Base-by-base conservation (phyloP, 352 stramenopile species). In the Pseudoperonospora humuli region DNA sequence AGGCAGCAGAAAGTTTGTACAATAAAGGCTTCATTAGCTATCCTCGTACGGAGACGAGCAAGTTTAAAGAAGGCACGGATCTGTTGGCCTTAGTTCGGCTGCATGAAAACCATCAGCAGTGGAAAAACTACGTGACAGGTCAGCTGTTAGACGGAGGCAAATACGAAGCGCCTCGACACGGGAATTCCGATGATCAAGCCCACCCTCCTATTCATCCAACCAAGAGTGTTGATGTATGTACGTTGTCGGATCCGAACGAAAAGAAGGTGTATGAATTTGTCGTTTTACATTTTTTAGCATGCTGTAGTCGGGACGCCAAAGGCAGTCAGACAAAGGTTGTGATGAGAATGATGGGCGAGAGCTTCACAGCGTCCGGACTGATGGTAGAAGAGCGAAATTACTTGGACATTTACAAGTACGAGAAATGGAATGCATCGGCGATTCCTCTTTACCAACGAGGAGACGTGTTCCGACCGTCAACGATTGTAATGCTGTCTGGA, bases 181-280 rank as follows among this genome's bases (percentile, higher is more conserved):
- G 96, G 24, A 83, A 87, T 38, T 77, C 93, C 6, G 95, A 99
- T 50, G 96, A 99, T 48, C 90, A 98, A 50, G 93, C 92, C 0
- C 97, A 99, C 67, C 96, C 97, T 36, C 96, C 97, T 4, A 99
- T 99, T 65, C 96, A 98, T 49, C 96, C 97, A 8, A 98, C 93
- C 6, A 98, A 98, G 65, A 88, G 77, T 28, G 84, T 98, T 29
- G 55, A 67, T 17, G 45, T 84, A 24, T 61, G 51, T 49, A 83
- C 64, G 21, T 73, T 91, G 39, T 61, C 50, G 15, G 84, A 97
- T 58, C 57, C 74, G 0, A 83, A 75, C 14, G 89, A 98, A 64
- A 80, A 88, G 48, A 95, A 91, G 38, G 71, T 99, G 32, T 99
- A 99, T 64, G 95, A 97, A 55, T 89, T 99, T 19, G 81, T 99